phyloP scores from a whole-genome alignment of 2,329 filamentous ascomycete genomes.

The Trichothecium roseum region DNA sequence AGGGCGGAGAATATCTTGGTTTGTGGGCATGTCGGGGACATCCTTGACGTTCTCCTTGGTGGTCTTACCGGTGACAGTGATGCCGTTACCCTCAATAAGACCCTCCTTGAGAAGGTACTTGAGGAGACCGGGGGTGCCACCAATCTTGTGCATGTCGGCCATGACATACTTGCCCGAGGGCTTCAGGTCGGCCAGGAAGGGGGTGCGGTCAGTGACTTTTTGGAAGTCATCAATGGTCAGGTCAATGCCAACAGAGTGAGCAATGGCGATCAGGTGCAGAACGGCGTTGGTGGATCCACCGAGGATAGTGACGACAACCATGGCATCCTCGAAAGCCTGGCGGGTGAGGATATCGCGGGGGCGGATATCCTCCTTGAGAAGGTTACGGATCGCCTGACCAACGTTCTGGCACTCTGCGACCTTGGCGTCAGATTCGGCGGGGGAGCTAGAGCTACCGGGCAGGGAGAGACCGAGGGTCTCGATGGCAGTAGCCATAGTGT shows the following conservation, averaged over 20 bases:
- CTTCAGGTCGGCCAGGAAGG: constrained; percentile 74
- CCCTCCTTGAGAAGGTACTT: constrained; percentile 80
- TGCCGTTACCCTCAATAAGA: constrained; percentile 67
- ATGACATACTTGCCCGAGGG: constrained; percentile 83
- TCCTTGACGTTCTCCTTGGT: constrained; percentile 73
- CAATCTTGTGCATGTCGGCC: constrained; percentile 74
- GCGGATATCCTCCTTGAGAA: constrained; percentile 66
- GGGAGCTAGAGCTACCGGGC: constrained; percentile 72
- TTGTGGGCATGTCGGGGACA: constrained; percentile 63
- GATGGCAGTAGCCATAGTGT: constrained; percentile 89
- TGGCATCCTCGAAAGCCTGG: constrained; percentile 74
- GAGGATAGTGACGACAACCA: constrained; percentile 73
- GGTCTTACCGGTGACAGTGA: constrained; percentile 84
- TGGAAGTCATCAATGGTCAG: constrained; percentile 84
- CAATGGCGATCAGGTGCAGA: constrained; percentile 75
- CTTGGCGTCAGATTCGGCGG: constrained; percentile 65
- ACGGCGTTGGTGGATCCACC: constrained; percentile 82
- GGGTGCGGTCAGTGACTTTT: constrained; percentile 65
- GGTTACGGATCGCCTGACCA: constrained; percentile 62
- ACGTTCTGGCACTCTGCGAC: constrained; percentile 61
- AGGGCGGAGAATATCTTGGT: constrained; percentile 74
- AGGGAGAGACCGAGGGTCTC: constrained; percentile 84
- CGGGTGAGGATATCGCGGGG: constrained; percentile 72
- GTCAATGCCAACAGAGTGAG: constrained; percentile 70
- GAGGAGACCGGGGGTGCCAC: constrained; percentile 77